A percentile compares a stretch with the other conserved stretches of the same genome.
phyloP scores from a whole-genome alignment of 2,329 filamentous ascomycete species.

The Gaeumannomyces sp. region DNA sequence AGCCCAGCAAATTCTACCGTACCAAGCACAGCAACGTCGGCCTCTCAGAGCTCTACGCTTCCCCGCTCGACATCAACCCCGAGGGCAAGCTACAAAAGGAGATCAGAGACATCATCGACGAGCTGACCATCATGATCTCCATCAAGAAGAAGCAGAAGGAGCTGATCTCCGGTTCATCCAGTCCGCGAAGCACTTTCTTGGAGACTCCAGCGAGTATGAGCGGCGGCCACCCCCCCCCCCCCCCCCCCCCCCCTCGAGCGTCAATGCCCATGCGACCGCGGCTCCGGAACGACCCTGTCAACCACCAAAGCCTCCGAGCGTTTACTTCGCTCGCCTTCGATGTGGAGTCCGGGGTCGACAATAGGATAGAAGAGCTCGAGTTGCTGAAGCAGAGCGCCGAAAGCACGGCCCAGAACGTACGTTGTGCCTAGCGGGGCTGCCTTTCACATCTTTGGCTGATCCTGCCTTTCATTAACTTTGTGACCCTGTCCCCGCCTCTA shows the following conservation, averaged over 20 bases:
- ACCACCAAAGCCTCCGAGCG: conserved; percentile 15
- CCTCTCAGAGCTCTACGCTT: conserved; percentile 15
- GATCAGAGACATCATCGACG: conserved; percentile 40
- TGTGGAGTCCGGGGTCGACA: conserved; percentile 19
- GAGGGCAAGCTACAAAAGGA: conserved; percentile 37
- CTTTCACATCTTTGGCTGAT: too few species aligned
- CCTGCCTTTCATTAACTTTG: too few species aligned
- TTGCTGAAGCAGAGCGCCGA: conserved; percentile 25
- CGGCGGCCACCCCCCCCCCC: too few species aligned
- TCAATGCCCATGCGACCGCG: too few species aligned
- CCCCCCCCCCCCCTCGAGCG: too few species aligned
- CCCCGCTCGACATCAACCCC: conserved; percentile 34
- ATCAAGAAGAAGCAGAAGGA: conserved; percentile 31
- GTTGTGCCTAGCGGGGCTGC: too few species aligned
- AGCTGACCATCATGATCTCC: conserved; percentile 39
- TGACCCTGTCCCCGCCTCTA: too few species aligned
- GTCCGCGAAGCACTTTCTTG: conserved; percentile 9
- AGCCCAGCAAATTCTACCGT: conserved; percentile 16
- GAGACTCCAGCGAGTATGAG: conserved; percentile 3
- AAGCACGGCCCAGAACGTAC: conserved; percentile 28
- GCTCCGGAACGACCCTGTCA: too few species aligned
- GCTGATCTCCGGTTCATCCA: conserved; percentile 25
- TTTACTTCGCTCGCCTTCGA: conserved; percentile 24
- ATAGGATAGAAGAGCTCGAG: conserved; percentile 28
- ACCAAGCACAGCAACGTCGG: conserved; percentile 12